phyloP scores from a whole-genome alignment of 495 filamentous ascomycete species.

The Pyrenula aspistea region DNA sequence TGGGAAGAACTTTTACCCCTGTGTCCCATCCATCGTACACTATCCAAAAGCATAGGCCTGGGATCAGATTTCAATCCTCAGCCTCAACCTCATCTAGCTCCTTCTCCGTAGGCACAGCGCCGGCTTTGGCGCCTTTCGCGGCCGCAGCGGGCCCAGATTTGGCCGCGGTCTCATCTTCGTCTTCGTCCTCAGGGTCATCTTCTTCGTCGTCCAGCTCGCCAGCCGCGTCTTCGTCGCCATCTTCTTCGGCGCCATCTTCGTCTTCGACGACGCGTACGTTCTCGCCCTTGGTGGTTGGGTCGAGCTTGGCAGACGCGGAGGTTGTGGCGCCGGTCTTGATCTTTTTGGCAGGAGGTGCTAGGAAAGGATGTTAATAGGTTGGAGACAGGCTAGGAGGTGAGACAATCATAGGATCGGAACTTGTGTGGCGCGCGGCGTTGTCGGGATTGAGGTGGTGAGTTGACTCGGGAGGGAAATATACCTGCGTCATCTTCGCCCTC shows the following conservation, averaged over 20 bases:
- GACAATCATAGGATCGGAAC: too few relatives aligned
- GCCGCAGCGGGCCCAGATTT: conserved; percentile 28
- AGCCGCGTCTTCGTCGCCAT: conserved; percentile 14
- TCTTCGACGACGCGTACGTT: conserved; percentile 21
- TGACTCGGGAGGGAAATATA: conserved; percentile 4
- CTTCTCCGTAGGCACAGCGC: conserved; percentile 33
- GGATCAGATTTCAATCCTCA: conserved; percentile 8
- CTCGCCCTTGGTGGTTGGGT: conserved; percentile 16
- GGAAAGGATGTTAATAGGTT: not conserved
- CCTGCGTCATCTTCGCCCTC: conserved; percentile 16
- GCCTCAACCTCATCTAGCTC: conserved; percentile 29
- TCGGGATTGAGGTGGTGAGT: too few relatives aligned
- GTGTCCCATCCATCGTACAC: not conserved
- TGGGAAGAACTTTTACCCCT: not conserved
- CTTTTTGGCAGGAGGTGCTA: conserved; percentile 31
- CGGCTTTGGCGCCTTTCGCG: conserved; percentile 30
- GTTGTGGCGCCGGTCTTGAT: conserved; percentile 22
- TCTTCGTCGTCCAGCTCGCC: conserved; percentile 13
- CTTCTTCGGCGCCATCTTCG: conserved; percentile 10
- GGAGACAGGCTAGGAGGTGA: too few relatives aligned
- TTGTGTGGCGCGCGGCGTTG: too few relatives aligned
- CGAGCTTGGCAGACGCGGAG: conserved; percentile 7
- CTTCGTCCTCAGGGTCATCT: conserved; percentile 18
- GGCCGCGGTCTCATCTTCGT: conserved; percentile 24
- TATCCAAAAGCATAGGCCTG: not conserved